Base-by-base conservation (phyloP, 192 early-diverging fungal species). In the Piromyces finnis region DNA sequence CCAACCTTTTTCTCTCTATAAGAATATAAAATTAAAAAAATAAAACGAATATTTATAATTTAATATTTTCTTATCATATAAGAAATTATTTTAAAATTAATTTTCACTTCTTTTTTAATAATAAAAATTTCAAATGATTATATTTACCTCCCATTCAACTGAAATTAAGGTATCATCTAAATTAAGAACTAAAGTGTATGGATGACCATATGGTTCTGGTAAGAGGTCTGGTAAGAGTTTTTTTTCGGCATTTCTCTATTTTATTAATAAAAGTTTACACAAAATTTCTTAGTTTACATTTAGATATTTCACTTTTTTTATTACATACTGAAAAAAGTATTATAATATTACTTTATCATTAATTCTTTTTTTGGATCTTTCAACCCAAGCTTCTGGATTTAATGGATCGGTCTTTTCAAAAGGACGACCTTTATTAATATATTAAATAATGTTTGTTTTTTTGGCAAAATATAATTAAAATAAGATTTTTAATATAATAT, bases 131-230 rank as follows among this genome's bases (percentile, higher is more conserved):
- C n/a, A n/a, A n/a, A 29, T 29, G 22, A n/a, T 12, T 29, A 77
- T 37, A 90, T 86, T 87, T 84, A 93, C 92, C 85, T 95, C 90
- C 97, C 97, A 99, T 80, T 91, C 94, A 81, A 96, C 90, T 82
- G 97, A 93, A 35, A 95, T 89, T 84, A 99, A 86, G 59, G 95
- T 94, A 82, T 99, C 95, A 80, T 95, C 95, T 82, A 99, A 84
- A 82, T 97, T 97, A 80, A 99, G 91, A 79, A 96, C 95, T 77
- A 99, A 88, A 28, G 98, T 99, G 84, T 95, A 94, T 29, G 92
- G 93, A 77, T 92, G 91, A 79, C 90, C 89, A 88, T 96, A 97
- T 41, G 91, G 92, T 37, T 92, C 92, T 29, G 95, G 92, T 13
- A 95, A 86, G 77, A 93, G 92, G 79, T 98, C 96, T 0, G 97